These are phyloP conservation scores for Calonectria naviculata DNA, from an alignment of 2,329 filamentous ascomycete species.

Conservation along the genomic window DNA sequence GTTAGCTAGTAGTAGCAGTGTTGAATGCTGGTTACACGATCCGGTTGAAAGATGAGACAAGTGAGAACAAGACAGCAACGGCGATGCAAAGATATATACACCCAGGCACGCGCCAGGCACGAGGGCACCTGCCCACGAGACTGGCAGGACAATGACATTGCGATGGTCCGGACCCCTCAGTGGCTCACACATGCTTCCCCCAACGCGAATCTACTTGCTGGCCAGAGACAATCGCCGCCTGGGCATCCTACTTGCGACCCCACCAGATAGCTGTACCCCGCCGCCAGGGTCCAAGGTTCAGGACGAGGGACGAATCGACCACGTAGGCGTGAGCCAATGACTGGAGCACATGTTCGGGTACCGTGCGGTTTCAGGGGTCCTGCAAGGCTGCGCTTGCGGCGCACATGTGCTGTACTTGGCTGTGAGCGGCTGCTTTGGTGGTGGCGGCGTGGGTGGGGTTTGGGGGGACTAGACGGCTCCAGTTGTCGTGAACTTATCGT, in stretches of 20 bases:
- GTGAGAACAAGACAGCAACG: conserved; percentile 15
- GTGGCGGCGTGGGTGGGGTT: conserved; percentile 36
- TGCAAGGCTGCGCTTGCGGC: conserved; percentile 33
- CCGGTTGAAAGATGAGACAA: conserved; percentile 39
- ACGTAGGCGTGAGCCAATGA: conserved; percentile 51
- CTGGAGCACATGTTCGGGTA: conserved; percentile 53
- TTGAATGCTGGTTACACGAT: conserved; percentile 46
- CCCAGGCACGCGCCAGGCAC: conserved; percentile 14
- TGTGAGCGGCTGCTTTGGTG: conserved; percentile 29
- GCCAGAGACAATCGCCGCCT: conserved; percentile 19
- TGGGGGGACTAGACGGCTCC: conserved; percentile 10
- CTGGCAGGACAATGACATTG: conserved; percentile 13
- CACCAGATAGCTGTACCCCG: conserved; percentile 39
- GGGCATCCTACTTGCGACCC: conserved; percentile 35
- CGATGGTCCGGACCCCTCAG: conserved; percentile 24
- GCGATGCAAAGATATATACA: conserved; percentile 38
- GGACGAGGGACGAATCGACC: conserved; percentile 13
- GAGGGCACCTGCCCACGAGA: conserved; percentile 22
- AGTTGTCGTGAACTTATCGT: conserved; percentile 20
- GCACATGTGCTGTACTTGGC: conserved; percentile 41
- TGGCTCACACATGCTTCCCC: conserved; percentile 27
- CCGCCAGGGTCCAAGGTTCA: conserved; percentile 28
- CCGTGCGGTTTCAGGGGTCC: conserved; percentile 39
- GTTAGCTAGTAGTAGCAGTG: conserved; percentile 40
- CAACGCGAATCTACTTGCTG: conserved; percentile 31